Evolutionary conservation across 1,139 yeast species (phyloP).

Genomic region (Arxiozyma slooffiae): DNA sequence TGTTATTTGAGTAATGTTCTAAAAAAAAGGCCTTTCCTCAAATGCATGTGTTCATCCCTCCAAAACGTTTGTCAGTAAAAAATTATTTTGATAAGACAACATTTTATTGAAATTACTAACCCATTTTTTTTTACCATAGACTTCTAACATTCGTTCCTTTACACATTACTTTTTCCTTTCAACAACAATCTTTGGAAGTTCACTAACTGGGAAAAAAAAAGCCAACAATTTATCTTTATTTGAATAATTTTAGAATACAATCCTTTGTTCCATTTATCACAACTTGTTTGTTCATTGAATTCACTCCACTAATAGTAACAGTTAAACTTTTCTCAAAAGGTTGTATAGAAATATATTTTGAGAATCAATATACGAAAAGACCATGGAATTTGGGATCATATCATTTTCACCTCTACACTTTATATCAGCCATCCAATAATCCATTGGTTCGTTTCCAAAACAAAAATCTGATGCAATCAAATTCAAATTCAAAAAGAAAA

Average conservation of each 20-base stretch:
- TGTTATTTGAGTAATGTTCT: too few relatives aligned
- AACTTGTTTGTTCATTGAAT: background rate
- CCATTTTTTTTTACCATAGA: too few relatives aligned
- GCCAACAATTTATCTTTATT: background rate
- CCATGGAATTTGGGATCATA: constrained; percentile 6
- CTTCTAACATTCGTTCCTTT: background rate
- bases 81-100: too few relatives aligned
- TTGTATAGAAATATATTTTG: constrained; percentile 4
- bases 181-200: background rate
- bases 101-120: too few relatives aligned
- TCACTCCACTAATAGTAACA: constrained; percentile 7
- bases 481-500: too few relatives aligned
- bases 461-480: constrained; percentile 37
- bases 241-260: constrained; percentile 4
- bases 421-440: constrained; percentile 29
- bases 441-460: constrained; percentile 35
- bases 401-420: constrained; percentile 19
- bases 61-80: too few relatives aligned
- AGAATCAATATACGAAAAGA: constrained; percentile 5
- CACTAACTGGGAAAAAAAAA: background rate
- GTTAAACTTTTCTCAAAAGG: constrained; percentile 7
- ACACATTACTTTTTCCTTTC: background rate
- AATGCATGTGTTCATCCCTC: too few relatives aligned
- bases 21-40: too few relatives aligned
- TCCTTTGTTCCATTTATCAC: constrained; percentile 5